phyloP scores from a whole-genome alignment of 2,329 filamentous ascomycete genomes.

The Colletotrichum sp. region DNA sequence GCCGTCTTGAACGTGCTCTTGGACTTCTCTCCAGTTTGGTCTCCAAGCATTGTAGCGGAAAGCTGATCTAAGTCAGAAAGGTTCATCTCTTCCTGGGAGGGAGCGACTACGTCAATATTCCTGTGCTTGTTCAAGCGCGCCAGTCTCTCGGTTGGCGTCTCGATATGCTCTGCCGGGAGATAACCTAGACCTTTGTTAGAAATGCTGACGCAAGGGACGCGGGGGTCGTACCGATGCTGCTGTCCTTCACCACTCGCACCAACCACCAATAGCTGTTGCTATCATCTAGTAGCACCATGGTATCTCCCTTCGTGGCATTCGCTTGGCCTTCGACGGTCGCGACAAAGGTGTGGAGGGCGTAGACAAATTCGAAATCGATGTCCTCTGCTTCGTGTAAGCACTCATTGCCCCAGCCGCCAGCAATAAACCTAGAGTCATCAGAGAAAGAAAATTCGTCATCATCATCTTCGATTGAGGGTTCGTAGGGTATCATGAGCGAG shows the following conservation, averaged over 20 bases:
- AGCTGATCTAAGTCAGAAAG: constrained; percentile 49
- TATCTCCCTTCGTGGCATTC: constrained; percentile 97
- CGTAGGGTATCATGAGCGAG: constrained; percentile 50
- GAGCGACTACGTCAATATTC: constrained; percentile 84
- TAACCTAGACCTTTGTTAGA: constrained; percentile 68
- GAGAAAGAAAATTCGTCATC: constrained; percentile 68
- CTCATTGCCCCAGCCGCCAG: constrained; percentile 76
- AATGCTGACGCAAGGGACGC: not conserved
- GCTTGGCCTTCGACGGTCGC: constrained; percentile 98
- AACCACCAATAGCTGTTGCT: constrained; percentile 99
- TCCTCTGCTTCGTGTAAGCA: constrained; percentile 96
- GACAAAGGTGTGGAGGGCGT: constrained; percentile 96
- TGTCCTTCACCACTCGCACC: constrained; percentile 95
- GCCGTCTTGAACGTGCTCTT: constrained; percentile 85
- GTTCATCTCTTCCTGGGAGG: constrained; percentile 12
- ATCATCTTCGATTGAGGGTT: constrained; percentile 50
- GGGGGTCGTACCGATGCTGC: constrained; percentile 73
- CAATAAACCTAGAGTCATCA: constrained; percentile 67
- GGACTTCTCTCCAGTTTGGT: constrained; percentile 71
- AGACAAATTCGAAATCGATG: constrained; percentile 99
- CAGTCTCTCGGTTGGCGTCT: constrained; percentile 93
- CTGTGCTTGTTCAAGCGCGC: constrained; percentile 96
- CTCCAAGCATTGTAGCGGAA: constrained; percentile 67
- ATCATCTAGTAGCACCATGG: constrained; percentile 97
- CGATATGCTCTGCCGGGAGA: constrained; percentile 95